Percentiles rank a stretch among this genome's conserved stretches.
These are phyloP conservation scores for Rhododendron griersonianum DNA, from an alignment of 148 eudicot genomes.

Conservation along the genomic window DNA sequence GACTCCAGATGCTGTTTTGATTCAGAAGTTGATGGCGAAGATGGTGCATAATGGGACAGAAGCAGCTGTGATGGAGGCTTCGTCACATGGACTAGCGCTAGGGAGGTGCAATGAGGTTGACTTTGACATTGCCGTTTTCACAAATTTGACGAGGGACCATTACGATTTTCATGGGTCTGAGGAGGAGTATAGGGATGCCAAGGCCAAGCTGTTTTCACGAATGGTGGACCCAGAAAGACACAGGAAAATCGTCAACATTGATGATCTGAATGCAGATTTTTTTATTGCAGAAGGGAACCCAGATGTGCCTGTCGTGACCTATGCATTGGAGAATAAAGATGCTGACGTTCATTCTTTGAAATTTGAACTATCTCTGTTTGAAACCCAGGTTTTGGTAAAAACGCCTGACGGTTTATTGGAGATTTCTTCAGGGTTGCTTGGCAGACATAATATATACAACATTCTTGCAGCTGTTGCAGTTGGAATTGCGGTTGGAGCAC, in stretches of 20 bases:
- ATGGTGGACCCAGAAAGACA: conserved; percentile 97
- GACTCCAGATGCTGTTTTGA: conserved; percentile 63
- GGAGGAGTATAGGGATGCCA: conserved; percentile 65
- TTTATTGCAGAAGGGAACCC: conserved; percentile 72
- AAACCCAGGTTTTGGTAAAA: conserved; percentile 88
- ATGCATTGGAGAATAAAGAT: conserved; percentile 78
- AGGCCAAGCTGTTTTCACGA: conserved; percentile 63
- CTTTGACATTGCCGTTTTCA: conserved; percentile 93
- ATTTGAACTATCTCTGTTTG: conserved; percentile 84
- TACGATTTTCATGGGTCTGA: conserved; percentile 61
- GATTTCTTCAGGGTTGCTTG: conserved; percentile 94
- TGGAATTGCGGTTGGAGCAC: conserved; percentile 97
- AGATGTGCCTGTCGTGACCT: conserved; percentile 87
- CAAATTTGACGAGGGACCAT: conserved; percentile 60
- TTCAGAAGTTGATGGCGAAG: conserved; percentile 93
- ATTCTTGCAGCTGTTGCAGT: conserved; percentile 94
- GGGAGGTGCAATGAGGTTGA: conserved; percentile 86
- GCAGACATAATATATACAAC: conserved; percentile 82
- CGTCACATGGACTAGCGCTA: conserved; percentile 54
- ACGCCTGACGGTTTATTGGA: conserved; percentile 93
- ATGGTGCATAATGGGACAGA: conserved; percentile 95
- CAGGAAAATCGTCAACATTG: conserved; percentile 84
- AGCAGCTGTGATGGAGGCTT: conserved; percentile 89
- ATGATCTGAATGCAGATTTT: conserved; percentile 72
- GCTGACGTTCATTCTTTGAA: conserved; percentile 87